These are phyloP conservation scores for Calonectria hongkongensis DNA, from an alignment of 2,329 filamentous ascomycete species.

Conservation along the genomic window DNA sequence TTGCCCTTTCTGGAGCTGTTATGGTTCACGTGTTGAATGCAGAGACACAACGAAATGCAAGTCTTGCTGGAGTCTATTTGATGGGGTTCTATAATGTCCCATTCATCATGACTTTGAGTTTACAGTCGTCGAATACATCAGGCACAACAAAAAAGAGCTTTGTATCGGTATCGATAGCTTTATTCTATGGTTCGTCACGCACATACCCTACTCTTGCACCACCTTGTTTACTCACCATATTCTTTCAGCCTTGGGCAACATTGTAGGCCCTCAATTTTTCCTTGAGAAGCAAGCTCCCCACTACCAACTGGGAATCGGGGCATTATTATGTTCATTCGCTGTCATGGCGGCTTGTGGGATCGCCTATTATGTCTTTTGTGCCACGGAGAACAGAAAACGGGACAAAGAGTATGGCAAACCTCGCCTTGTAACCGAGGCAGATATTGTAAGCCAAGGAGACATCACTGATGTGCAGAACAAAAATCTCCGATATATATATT, in stretches of 20 bases:
- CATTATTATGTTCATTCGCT: constrained; percentile 53
- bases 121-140: constrained; percentile 56
- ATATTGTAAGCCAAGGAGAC: constrained; percentile 26
- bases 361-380: constrained; percentile 46
- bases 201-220: not conserved
- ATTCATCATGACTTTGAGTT: constrained; percentile 52
- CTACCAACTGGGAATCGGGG: constrained; percentile 54
- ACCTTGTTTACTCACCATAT: not conserved
- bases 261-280: constrained; percentile 57
- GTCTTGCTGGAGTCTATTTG: constrained; percentile 56
- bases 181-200: constrained; percentile 50
- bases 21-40: constrained; percentile 54
- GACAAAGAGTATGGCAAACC: constrained; percentile 35
- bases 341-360: constrained; percentile 49
- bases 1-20: constrained; percentile 52
- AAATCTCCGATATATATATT: constrained; percentile 47
- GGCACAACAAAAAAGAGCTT: constrained; percentile 58
- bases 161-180: constrained; percentile 53
- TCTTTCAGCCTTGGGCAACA: constrained; percentile 53
- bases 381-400: constrained; percentile 50
- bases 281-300: constrained; percentile 52
- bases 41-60: constrained; percentile 47
- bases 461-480: constrained; percentile 47
- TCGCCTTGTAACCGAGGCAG: constrained; percentile 23
- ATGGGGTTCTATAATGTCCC: constrained; percentile 59